Base-by-base conservation (phyloP, 2,329 filamentous ascomycete species). In the Catunica adiposa region DNA sequence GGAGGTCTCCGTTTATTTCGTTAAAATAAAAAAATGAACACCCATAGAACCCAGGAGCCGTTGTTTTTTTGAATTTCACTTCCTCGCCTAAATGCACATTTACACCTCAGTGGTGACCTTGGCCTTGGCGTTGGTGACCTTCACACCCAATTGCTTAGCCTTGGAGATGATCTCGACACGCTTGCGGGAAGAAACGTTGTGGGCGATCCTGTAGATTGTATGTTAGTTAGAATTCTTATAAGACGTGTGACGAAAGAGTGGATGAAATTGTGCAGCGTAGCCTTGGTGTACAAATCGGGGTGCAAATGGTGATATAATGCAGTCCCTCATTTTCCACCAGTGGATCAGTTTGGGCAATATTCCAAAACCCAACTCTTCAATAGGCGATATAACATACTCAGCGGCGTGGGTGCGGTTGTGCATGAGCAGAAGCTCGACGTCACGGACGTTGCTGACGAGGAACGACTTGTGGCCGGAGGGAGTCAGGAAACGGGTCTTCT, bases 401-500 rank as follows among this genome's bases (percentile, higher is more conserved):
- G 92, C 92, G 71, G 92, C 92, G 77, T 87, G 96, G 74, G 89
- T 94, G 73, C 85, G 84, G 87, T 97, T 97, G 86, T 98, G 92
- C 92, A 98, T 98, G 68, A 98, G 80, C 69, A 98, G 84, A 62
- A 98, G 85, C 75, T 98, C 90, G 69, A 98, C 84, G 67, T 98
- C 92, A 72, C 84, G 81, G 74, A 81, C 74, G 82, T 98, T 98
- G 84, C 84, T 88, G 77, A 98, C 92, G 70, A 97, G 83, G 86
- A 98, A 98, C 64, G 90, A 87, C 84, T 96, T 97, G 86, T 97
- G 90, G 77, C 92, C 92, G 67, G 89, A 95, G 71, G 92, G 92
- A 80, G 89, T 94, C 84, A 97, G 84, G 82, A 94, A 90, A 70
- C 87, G 84, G 71, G 92, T 98, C 83, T 97, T 97, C 83, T 88